Evolutionary conservation across 805 yeast genomes (phyloP), one percentile per base, ranked within the genome.

Genomic region (Dipodascopsis tothii): DNA sequence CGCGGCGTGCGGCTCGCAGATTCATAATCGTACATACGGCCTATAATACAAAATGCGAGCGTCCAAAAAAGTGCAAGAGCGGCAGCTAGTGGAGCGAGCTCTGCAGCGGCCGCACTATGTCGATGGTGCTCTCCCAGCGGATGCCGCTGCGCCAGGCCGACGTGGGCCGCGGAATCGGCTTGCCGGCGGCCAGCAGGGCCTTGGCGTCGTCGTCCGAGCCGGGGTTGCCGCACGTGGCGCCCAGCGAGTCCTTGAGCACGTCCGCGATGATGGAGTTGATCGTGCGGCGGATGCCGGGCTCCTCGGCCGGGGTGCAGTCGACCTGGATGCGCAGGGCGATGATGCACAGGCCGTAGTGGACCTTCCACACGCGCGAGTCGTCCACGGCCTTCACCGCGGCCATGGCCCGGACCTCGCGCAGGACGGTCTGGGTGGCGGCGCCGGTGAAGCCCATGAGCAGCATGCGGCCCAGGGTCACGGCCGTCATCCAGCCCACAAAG

Each of bases 391-490:
- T 46, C 16, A 68, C 66, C 18, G 48, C 39, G 3, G 57, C 50
- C 37, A 60, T 62, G 16, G 45, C 27, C 19, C 42, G 45, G 5
- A 69, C 46, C 17, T 39, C 41, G 7, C 33, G 11, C 14, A 39
- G 14, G 19, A 53, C 46, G n/a, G 22, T 32, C 9, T 44, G 47
- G n/a, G 52, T 52, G 47, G 65, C 65, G 4, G 58, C 59, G 6
- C 72, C 69, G 17, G 63, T 61, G 52, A 65, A 67, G 9, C 68
- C 63, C 69, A 68, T 61, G 39, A 68, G 63, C 40, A 68, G 63
- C 70, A 68, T 69, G 32, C 70, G 66, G 2, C 70, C 70, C 23
- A 66, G 58, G 18, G 64, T 56, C 40, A 67, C 61, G 3, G 70
- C 60, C 5, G 67, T 54, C 44, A 55, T 50, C 66, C 68, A 68